Evolutionary conservation across 2,329 filamentous ascomycete genomes (phyloP), one percentile per base, ranked within the genome.

Genomic region (Hypoxylon sp.): DNA sequence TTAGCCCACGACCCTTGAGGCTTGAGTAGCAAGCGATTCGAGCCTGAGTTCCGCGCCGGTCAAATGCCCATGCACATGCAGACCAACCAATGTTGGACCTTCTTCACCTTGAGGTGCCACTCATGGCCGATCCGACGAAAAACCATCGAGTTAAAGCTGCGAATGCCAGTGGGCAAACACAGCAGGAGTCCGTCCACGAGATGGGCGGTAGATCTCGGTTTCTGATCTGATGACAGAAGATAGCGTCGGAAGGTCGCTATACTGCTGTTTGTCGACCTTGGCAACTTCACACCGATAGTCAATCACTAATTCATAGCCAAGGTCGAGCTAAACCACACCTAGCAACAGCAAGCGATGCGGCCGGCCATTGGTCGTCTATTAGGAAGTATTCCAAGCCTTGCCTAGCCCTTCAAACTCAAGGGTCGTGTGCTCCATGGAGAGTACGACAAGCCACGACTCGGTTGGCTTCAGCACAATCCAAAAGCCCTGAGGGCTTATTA

Each of bases 141-240:
- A 51, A 41, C 46, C 37, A 34, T 51, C 22, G 44, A 50, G 34
- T 52, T 49, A 37, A 52, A 51, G 46, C 48, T 41, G 41, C 37
- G 24, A 28, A 6, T 17, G 56, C 57, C 62, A 56, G 52, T 10
- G 11, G 49, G 28, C 43, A 61, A 56, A 37, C 34, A 48, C 15
- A 44, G 28, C 46, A 34, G 28, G 32, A 50, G 54, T 50, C 56
- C 51, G 32, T 55, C 41, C 24, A 53, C 47, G 41, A 44, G 39
- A 63, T 50, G 30, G 56, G 55, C 34, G 37, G 15, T 22, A 19
- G 15, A 48, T 48, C 54, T 57, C 49, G 41, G 28, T 32, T 59
- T 59, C 60, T 66, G 54, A 58, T 56, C 54, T 55, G 50, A 37
- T 52, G 48, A 56, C 44, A 54, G 55, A 62, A 44, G 56, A 57